Conservation (phyloP, 2,329 filamentous ascomycete genomes). For the Talaromyces albobiverticillius region DNA sequence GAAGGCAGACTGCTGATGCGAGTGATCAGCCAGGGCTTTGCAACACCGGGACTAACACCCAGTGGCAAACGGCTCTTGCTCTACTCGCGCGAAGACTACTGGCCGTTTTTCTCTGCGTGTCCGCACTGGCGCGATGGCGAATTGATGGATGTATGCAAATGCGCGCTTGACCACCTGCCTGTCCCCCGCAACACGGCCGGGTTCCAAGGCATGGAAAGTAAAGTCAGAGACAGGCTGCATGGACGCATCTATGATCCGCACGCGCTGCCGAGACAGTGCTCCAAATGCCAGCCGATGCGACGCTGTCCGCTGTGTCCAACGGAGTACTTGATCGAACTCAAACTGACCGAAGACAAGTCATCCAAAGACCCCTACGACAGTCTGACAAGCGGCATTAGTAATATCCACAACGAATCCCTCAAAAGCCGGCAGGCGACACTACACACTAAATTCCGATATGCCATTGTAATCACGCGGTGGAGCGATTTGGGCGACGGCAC, state of each 20-base stretch:
- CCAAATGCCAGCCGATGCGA: conserved; percentile 57
- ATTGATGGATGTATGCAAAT: conserved; percentile 60
- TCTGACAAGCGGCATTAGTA: neutral
- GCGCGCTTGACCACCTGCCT: conserved; percentile 58
- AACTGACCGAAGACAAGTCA: conserved; percentile 54
- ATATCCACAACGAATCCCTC: neutral
- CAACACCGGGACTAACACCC: conserved; percentile 50
- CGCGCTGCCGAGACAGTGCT: conserved; percentile 51
- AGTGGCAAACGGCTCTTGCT: conserved; percentile 55
- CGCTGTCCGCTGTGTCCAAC: conserved; percentile 61
- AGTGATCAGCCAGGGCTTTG: conserved; percentile 55
- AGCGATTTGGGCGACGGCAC: conserved; percentile 57
- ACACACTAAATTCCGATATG: conserved; percentile 53
- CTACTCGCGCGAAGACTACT: conserved; percentile 60
- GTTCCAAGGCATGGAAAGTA: conserved; percentile 41
- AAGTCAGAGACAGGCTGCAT: conserved; percentile 33
- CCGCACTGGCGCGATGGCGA: conserved; percentile 62
- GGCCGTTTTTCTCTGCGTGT: conserved; percentile 61
- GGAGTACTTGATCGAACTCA: conserved; percentile 61
- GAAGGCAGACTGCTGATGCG: conserved; percentile 57
- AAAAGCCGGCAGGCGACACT: neutral
- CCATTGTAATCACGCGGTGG: conserved; percentile 61
- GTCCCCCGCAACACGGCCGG: conserved; percentile 38
- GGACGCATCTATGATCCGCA: conserved; percentile 31
- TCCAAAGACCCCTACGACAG: neutral